Conservation (phyloP, 2,329 filamentous ascomycete genomes). For the Verticillium zaregamsianum region DNA sequence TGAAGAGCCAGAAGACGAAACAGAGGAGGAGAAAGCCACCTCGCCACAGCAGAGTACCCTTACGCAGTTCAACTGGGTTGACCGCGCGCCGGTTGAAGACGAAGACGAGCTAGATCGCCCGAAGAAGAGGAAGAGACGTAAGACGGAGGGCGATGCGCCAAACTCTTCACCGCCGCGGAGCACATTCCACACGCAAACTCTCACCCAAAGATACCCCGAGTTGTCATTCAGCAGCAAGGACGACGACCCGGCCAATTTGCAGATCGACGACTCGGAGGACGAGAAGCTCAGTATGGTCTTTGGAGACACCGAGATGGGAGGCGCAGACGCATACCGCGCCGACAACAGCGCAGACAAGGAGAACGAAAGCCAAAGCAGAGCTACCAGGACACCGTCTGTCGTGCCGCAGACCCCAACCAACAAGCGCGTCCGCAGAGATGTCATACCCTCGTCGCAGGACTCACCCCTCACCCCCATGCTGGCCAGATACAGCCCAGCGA, state of each 20-base stretch:
- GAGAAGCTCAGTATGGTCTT: constrained; percentile 15
- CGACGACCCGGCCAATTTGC: constrained; percentile 5
- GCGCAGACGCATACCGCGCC: constrained; percentile 17
- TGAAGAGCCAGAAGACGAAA: background rate
- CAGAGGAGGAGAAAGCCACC: background rate
- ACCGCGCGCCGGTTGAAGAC: constrained; percentile 21
- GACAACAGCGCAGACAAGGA: constrained; percentile 8
- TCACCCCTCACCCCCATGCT: constrained; percentile 37
- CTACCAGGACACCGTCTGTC: constrained; percentile 18
- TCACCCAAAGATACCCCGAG: constrained; percentile 30
- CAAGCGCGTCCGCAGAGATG: constrained; percentile 26
- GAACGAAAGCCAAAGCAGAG: constrained; percentile 19
- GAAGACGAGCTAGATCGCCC: constrained; percentile 11
- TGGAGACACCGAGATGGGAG: constrained; percentile 28
- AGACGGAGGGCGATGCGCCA: constrained; percentile 25
- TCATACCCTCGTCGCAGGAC: constrained; percentile 39
- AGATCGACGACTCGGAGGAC: constrained; percentile 35
- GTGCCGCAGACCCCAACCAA: constrained; percentile 37
- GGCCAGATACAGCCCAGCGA: constrained; percentile 30
- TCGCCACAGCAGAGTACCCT: constrained; percentile 32
- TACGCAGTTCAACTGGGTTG: constrained; percentile 36
- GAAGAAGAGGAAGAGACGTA: constrained; percentile 13
- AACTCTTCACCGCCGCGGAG: constrained; percentile 16
- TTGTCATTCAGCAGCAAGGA: constrained; percentile 3
- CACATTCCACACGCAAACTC: constrained; percentile 35